Evolutionary conservation across 2,329 filamentous ascomycete genomes (phyloP).

Genomic region (Teratosphaeria epicoccoides): DNA sequence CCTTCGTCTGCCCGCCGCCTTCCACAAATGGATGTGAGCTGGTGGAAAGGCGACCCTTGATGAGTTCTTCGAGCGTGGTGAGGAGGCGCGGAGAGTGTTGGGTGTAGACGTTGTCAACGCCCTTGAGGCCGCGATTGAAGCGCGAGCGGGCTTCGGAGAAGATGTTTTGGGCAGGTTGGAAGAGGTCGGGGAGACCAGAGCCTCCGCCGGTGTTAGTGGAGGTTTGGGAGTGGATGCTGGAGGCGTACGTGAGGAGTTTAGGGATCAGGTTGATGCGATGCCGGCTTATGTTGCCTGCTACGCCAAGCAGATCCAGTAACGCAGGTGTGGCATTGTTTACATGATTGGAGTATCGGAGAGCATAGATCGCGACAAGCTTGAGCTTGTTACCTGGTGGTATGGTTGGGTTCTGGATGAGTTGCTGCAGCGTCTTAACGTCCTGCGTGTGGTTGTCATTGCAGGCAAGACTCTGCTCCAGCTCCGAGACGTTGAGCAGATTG

Average conservation of each 20-base stretch:
- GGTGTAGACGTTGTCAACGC: conserved; percentile 97
- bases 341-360: conserved; percentile 80
- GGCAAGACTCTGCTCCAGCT: conserved; percentile 90
- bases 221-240: conserved; percentile 65
- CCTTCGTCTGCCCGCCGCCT: conserved; percentile 70
- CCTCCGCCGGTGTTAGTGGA: conserved; percentile 48
- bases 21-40: conserved; percentile 91
- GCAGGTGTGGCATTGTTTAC: conserved; percentile 74
- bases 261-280: conserved; percentile 68
- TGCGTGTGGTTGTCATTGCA: conserved; percentile 91
- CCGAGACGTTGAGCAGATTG: conserved; percentile 86
- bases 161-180: conserved; percentile 73
- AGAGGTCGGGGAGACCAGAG: conserved; percentile 73
- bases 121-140: conserved; percentile 80
- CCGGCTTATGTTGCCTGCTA: conserved; percentile 69
- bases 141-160: conserved; percentile 79
- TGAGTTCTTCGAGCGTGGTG: conserved; percentile 77
- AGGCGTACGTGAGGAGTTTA: conserved; percentile 74
- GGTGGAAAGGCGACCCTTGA: conserved; percentile 80
- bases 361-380: conserved; percentile 85
- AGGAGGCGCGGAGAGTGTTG: conserved; percentile 89
- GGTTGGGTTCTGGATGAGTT: conserved; percentile 66
- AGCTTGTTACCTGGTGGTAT: conserved; percentile 78
- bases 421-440: conserved; percentile 88
- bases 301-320: conserved; percentile 73